phyloP scores from a whole-genome alignment of 2,329 filamentous ascomycete genomes.

The Fusarium verticillioides region DNA sequence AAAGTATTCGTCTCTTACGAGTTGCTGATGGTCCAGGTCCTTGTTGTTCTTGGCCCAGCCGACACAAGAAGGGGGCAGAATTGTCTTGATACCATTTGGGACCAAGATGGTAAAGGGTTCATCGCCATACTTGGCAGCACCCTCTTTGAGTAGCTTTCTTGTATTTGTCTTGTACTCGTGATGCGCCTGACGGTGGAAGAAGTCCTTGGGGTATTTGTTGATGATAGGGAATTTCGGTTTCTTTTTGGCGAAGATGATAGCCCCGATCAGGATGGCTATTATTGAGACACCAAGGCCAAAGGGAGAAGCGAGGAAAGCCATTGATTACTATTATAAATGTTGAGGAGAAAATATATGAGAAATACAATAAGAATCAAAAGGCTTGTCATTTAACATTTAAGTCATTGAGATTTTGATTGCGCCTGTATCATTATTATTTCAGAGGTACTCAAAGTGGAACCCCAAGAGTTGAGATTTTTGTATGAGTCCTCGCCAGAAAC shows the following conservation, averaged over 20 bases:
- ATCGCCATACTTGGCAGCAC: neutral
- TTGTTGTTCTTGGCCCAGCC: neutral
- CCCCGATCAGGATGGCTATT: neutral
- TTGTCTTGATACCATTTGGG: neutral
- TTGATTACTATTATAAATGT: rapidly evolving
- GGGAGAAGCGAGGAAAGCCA: neutral
- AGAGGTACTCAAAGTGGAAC: neutral
- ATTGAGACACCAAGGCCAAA: neutral
- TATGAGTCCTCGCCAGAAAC: neutral
- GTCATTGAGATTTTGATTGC: neutral
- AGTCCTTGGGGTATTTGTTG: neutral
- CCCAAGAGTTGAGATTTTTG: neutral
- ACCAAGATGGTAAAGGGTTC: neutral
- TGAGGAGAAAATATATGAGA: neutral
- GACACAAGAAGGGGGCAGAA: neutral
- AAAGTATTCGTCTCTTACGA: neutral
- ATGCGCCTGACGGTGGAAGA: neutral
- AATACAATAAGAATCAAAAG: rapidly evolving
- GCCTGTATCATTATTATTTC: rapidly evolving
- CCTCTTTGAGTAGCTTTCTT: neutral
- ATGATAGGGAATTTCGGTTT: neutral
- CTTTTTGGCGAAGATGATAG: neutral
- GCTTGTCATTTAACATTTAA: rapidly evolving
- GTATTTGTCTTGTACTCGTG: neutral
- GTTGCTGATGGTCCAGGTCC: neutral